Conservation (phyloP, 805 yeast genomes). For the Candida piceae region DNA sequence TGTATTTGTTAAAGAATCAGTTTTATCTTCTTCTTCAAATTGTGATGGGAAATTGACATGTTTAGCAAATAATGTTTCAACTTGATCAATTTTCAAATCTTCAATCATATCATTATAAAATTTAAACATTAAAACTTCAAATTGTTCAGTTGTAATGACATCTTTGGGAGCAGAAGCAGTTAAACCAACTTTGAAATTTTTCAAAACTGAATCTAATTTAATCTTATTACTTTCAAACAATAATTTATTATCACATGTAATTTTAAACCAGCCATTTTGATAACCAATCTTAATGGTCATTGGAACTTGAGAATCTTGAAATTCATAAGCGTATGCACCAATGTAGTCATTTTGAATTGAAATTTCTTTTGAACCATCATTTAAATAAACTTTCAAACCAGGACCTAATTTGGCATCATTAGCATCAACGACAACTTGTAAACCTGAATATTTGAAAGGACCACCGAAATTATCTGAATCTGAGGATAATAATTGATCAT, state of each 20-base stretch:
- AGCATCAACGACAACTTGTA: slow-evolving; percentile 55
- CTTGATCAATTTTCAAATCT: slow-evolving; percentile 18
- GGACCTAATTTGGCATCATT: slow-evolving; percentile 39
- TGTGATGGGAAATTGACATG: too few species aligned
- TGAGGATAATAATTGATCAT: slow-evolving; percentile 11
- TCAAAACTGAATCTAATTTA: slow-evolving; percentile 33
- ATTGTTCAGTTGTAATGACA: slow-evolving; percentile 42
- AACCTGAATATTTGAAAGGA: slow-evolving; percentile 55
- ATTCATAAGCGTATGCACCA: slow-evolving; percentile 34
- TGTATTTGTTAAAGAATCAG: too few species aligned
- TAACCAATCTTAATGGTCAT: slow-evolving; percentile 62
- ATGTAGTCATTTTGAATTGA: slow-evolving; percentile 20
- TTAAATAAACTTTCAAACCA: slow-evolving; percentile 52
- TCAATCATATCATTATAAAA: slow-evolving; percentile 43
- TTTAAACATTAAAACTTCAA: slow-evolving; percentile 58
- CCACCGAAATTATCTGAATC: slow-evolving; percentile 46
- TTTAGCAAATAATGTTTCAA: slow-evolving; percentile 24
- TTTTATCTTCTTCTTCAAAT: too few species aligned
- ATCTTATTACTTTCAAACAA: slow-evolving; percentile 62
- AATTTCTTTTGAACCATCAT: slow-evolving; percentile 48
- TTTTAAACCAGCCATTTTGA: slow-evolving; percentile 39
- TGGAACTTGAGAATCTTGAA: slow-evolving; percentile 68
- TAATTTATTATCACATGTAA: slow-evolving; percentile 68
- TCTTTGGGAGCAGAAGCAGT: slow-evolving; percentile 42
- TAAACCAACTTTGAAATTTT: slow-evolving; percentile 46